Evolutionary conservation across 805 yeast genomes (phyloP).

Genomic region (Candida vartiovaarae): DNA sequence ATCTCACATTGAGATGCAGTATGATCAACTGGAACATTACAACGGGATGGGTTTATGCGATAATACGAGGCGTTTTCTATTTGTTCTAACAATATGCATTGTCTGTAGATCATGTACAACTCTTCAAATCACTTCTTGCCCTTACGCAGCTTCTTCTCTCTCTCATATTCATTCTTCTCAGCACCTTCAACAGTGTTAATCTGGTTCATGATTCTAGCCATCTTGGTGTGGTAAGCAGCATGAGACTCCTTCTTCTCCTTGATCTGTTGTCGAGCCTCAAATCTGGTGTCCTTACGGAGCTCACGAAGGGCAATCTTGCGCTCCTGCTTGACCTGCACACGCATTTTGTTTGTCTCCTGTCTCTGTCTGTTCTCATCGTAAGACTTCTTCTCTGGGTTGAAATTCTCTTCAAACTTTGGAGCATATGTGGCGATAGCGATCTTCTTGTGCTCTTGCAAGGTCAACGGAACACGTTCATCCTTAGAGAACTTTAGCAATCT

Average conservation of each 20-base stretch:
- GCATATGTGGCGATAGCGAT: slow-evolving; percentile 77
- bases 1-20: slow-evolving; percentile 5
- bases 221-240: slow-evolving; percentile 78
- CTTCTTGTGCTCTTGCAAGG: slow-evolving; percentile 78
- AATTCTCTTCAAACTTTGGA: slow-evolving; percentile 93
- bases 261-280: slow-evolving; percentile 81
- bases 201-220: slow-evolving; percentile 79
- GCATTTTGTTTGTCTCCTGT: slow-evolving; percentile 77
- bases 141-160: slow-evolving; percentile 67
- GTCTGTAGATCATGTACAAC: not conserved
- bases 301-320: slow-evolving; percentile 83
- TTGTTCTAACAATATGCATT: no score
- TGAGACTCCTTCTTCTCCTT: slow-evolving; percentile 68
- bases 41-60: not conserved
- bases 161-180: slow-evolving; percentile 86
- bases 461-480: slow-evolving; percentile 58
- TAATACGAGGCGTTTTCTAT: not conserved
- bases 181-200: slow-evolving; percentile 94
- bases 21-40: no score
- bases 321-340: slow-evolving; percentile 84
- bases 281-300: slow-evolving; percentile 80
- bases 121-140: slow-evolving; percentile 27
- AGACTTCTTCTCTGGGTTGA: slow-evolving; percentile 90
- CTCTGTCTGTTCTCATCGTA: slow-evolving; percentile 78
- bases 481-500: slow-evolving; percentile 42